Conservation (phyloP, 805 yeast species). For the Kodamaea restingae region DNA sequence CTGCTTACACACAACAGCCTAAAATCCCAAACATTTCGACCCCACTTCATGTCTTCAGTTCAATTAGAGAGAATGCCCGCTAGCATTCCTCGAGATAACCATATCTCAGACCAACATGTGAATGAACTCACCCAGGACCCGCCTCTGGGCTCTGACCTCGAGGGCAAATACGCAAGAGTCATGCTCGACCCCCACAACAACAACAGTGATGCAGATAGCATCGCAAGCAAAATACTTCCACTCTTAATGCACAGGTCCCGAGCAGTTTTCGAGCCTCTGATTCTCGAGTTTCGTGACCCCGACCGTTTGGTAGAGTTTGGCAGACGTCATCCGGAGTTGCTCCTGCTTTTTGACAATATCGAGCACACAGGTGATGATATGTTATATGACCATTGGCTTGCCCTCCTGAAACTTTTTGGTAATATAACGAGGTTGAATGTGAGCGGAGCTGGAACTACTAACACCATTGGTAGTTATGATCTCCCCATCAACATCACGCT, state of each 20-base stretch:
- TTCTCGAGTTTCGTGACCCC: slow-evolving; percentile 5
- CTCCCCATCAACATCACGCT: slow-evolving; percentile 6
- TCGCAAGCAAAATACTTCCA: slow-evolving; percentile 3
- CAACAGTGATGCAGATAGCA: slow-evolving; percentile 1
- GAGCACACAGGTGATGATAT: slow-evolving; percentile 6
- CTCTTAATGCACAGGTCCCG: slow-evolving; percentile 4
- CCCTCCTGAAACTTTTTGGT: slow-evolving; percentile 4
- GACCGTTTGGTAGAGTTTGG: slow-evolving; percentile 3
- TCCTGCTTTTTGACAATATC: slow-evolving; percentile 6
- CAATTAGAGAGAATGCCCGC: slow-evolving; percentile 5
- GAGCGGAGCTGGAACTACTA: slow-evolving; percentile 4
- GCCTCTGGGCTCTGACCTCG: neutral
- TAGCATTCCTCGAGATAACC: slow-evolving; percentile 1
- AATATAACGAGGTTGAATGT: slow-evolving; percentile 4
- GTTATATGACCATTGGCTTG: slow-evolving; percentile 4
- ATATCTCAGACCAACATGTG: slow-evolving; percentile 4
- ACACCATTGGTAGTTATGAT: slow-evolving; percentile 6
- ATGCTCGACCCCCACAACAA: slow-evolving; percentile 4
- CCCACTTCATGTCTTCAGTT: slow-evolving; percentile 1
- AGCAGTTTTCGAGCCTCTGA: slow-evolving; percentile 5
- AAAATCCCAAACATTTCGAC: no score
- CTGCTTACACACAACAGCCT: no score
- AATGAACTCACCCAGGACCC: slow-evolving; percentile 4
- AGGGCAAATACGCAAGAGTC: slow-evolving; percentile 4
- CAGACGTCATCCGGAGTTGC: slow-evolving; percentile 4